These are phyloP conservation scores for Hirsutella thompsonii DNA, from an alignment of 2,329 filamentous ascomycete genomes.

Conservation along the genomic window DNA sequence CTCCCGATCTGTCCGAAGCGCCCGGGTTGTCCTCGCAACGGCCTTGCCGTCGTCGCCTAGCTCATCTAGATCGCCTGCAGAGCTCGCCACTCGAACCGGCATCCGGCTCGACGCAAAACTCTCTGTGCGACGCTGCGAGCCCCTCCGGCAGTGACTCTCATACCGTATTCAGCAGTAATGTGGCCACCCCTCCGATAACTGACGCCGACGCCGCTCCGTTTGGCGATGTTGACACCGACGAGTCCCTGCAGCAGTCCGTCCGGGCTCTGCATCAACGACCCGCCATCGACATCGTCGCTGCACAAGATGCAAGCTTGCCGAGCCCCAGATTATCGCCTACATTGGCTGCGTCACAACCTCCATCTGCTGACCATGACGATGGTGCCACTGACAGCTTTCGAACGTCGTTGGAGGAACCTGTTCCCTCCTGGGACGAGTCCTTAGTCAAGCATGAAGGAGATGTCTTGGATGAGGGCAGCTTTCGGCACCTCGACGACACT, in stretches of 20 bases:
- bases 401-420: conserved; percentile 15
- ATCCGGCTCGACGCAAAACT: conserved; percentile 19
- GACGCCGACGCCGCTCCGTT: conserved; percentile 57
- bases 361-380: conserved; percentile 31
- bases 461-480: conserved; percentile 5
- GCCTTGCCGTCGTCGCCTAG: conserved; percentile 24
- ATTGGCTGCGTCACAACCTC: conserved; percentile 54
- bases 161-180: conserved; percentile 48
- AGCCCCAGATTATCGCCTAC: conserved; percentile 92
- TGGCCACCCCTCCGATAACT: conserved; percentile 63
- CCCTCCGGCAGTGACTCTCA: conserved; percentile 41
- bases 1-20: conserved; percentile 44
- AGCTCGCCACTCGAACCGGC: conserved; percentile 31
- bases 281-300: conserved; percentile 54
- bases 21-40: conserved; percentile 16
- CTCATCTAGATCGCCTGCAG: conserved; percentile 26
- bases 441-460: conserved; percentile 21
- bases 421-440: conserved; percentile 27
- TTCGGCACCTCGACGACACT: conserved; percentile 10
- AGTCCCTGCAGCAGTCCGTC: conserved; percentile 32
- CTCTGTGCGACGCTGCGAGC: conserved; percentile 33
- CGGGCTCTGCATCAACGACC: conserved; percentile 35
- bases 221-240: conserved; percentile 33
- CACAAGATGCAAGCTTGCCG: conserved; percentile 82
- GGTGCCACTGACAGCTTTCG: conserved; percentile 20